phyloP scores from a whole-genome alignment of 345 rosid species.

The Capsella bursapastoris region DNA sequence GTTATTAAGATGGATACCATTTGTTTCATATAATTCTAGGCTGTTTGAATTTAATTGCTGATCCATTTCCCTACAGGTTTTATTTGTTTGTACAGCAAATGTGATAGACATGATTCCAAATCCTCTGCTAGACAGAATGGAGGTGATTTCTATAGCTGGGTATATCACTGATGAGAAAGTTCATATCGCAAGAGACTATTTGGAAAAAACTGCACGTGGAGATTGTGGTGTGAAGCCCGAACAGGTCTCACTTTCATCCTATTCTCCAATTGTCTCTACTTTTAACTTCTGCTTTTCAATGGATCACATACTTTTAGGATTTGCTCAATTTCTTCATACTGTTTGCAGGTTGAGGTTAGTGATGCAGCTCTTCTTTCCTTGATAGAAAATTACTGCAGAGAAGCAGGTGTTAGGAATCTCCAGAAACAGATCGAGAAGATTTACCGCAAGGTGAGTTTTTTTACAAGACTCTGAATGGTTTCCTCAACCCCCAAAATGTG shows the following conservation, averaged over 20 bases:
- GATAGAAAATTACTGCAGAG: constrained; percentile 96
- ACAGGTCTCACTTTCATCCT: constrained; percentile 60
- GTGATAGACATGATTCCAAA: constrained; percentile 93
- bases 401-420: constrained; percentile 99
- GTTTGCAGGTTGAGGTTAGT: constrained; percentile 83
- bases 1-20: constrained; percentile 48
- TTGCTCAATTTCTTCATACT: constrained; percentile 20
- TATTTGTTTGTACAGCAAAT: constrained; percentile 99
- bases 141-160: constrained; percentile 96
- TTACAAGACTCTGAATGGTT: constrained; percentile 6
- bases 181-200: constrained; percentile 96
- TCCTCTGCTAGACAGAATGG: constrained; percentile 99
- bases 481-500: background rate
- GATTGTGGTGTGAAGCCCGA: constrained; percentile 94
- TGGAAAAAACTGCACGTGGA: constrained; percentile 85
- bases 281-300: background rate
- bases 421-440: constrained; percentile 99
- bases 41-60: constrained; percentile 6
- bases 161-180: constrained; percentile 98
- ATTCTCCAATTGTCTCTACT: constrained; percentile 6
- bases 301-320: constrained; percentile 1
- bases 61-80: constrained; percentile 64
- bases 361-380: constrained; percentile 87
- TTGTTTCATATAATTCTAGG: constrained; percentile 10
- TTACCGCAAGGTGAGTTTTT: constrained; percentile 79